Percentiles rank a stretch among this genome's conserved stretches.
Evolutionary conservation across 2,329 filamentous ascomycete species (phyloP).

Genomic region (Penicillium aurantiogriseum): DNA sequence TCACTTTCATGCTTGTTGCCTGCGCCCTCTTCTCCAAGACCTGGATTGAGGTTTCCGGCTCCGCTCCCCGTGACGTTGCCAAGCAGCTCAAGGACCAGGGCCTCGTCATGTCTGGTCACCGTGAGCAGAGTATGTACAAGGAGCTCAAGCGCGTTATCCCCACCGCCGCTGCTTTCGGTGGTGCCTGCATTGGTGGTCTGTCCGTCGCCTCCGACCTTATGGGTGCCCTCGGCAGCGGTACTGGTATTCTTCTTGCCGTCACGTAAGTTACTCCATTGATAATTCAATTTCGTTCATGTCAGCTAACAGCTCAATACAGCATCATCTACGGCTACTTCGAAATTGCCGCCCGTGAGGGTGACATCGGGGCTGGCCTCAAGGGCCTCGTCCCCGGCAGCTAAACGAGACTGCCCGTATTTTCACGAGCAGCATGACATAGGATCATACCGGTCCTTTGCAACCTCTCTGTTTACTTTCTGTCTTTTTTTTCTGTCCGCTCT

Average conservation of each 20-base stretch:
- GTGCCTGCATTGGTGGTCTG: constrained; percentile 96
- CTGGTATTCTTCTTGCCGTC: constrained; percentile 95
- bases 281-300: not conserved
- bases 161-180: constrained; percentile 95
- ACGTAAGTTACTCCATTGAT: constrained; percentile 66
- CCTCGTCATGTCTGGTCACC: constrained; percentile 98
- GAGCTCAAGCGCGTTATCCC: constrained; percentile 99
- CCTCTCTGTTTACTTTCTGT: constrained; percentile 24
- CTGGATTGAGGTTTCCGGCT: constrained; percentile 99
- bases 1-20: constrained; percentile 95
- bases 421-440: constrained; percentile 34
- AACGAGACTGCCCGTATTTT: constrained; percentile 27
- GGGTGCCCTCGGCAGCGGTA: constrained; percentile 92
- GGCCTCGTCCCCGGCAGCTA: constrained; percentile 58
- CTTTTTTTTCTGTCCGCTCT: constrained; percentile 24
- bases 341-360: constrained; percentile 97
- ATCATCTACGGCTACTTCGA: constrained; percentile 99
- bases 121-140: constrained; percentile 99
- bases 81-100: constrained; percentile 99
- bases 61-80: constrained; percentile 93
- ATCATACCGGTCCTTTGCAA: constrained; percentile 19
- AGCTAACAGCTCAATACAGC: constrained; percentile 50
- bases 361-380: constrained; percentile 72
- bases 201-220: constrained; percentile 94
- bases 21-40: constrained; percentile 99